Base-by-base conservation (phyloP, 1,139 yeast species). In the Debaryomyces psychrophilus region DNA sequence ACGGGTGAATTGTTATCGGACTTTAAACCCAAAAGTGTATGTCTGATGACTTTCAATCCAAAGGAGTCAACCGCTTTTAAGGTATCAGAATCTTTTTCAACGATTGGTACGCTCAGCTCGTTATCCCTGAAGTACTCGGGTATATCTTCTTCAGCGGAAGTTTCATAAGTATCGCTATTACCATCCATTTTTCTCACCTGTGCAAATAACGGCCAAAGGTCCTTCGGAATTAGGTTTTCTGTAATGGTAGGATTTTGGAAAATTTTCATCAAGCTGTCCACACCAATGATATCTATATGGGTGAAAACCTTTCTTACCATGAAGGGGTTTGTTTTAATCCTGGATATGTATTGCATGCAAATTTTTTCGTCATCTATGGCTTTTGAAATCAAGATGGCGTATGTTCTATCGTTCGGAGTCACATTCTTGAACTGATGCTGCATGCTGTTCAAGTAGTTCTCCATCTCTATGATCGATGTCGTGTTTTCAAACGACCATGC, bases 1-100 rank as follows among this genome's bases (percentile, higher is more conserved):
- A 68, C 59, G 4, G 54, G 52, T 12, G 58, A 54, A 25, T 53
- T 64, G 29, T 57, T 65, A 52, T 66, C 67, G 29, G 62, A 63
- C 55, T 69, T 70, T 37, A 93, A 73, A 0, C 95, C 97, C 33
- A 83, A 62, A 31, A 92, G 73, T 2, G 95, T 81, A 56, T 88
- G 90, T 61, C 95, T 81, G 49, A 92, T 86, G 11, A 86, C 86
- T 56, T 85, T 85, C 67, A 92, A 76, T 5, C 96, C 95, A 52
- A 83, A 81, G 0, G 97, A 83, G 42, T 85, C 85, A 6, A 90
- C 96, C 0, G 95, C 77, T 36, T 69, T 67, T 44, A 92, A 76
- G 22, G 76, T 76, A 1, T 71, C 79, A 35, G 84, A 82, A 40
- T 79, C 78, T 56, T 87, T 85, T 9, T 75, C 75, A 29, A 72